Base-by-base conservation (phyloP, 768 basidiomycete species). In the Lactarius sanguifluus region DNA sequence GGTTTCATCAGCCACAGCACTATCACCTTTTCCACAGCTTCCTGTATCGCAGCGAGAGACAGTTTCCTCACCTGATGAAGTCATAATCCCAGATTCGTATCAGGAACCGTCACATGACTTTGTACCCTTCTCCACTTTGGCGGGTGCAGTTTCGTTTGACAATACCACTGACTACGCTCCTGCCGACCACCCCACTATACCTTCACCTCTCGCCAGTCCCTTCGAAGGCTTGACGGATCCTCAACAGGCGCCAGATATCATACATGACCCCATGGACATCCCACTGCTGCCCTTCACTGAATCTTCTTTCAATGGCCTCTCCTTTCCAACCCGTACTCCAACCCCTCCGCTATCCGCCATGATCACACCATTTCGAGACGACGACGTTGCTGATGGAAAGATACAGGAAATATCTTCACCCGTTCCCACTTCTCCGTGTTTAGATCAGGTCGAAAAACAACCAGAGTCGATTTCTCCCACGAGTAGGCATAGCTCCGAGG, bases 241-340 rank as follows among this genome's bases (percentile, higher is more conserved):
- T 6, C 65, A 57, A 20, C 58, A 15, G 34, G 34, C 20, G 12
- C 20, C 58, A 47, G 62, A 63, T 34, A 28, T 28, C 50, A 41
- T 59, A 34, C 30, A 54, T 59, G 23, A 54, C 9, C 50, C 25
- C 20, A 45, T 62, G 30, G 40, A 59, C n/a, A 28, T 55, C 20
- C 52, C 62, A 32, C 43, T 64, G 9, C 13, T 64, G 34, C 16
- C 57, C 2, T 15, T 56, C 32, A 15, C 57, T 32, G 45, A 67
- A 38, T 1, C 62, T 40, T 23, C 62, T 25, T 64, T 64, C 23
- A 23, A 60, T 18, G 34, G 47, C 25, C 41, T 67, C 47, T 47
- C 66, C 36, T 67, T 67, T 12, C n/a, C 66, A 52, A 34, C 20
- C 7, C 67, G 67, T 58, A 66, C 64, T 34, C 65, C 67, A n/a